Conservation (phyloP, 2,329 filamentous ascomycete species). For the Neofusicoccum sp. region DNA sequence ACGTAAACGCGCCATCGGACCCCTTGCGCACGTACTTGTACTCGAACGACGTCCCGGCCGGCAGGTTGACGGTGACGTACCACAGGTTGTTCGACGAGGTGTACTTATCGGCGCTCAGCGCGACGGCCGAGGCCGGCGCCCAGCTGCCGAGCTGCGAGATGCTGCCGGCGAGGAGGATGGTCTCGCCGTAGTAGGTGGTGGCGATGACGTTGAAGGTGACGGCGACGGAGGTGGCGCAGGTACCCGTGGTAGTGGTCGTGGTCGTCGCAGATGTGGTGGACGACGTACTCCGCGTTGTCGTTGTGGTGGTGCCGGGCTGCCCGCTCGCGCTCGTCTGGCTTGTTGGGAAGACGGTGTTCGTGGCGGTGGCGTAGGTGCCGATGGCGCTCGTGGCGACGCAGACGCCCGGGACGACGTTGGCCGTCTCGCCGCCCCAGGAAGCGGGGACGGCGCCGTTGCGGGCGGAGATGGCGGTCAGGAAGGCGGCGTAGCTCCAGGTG, state of each 20-base stretch:
- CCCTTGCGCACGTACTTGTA: conserved; percentile 53
- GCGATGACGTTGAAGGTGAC: conserved; percentile 53
- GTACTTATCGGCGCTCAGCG: conserved; percentile 47
- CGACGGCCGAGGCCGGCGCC: conserved; percentile 43
- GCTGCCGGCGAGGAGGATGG: conserved; percentile 50
- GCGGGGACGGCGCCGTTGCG: conserved; percentile 16
- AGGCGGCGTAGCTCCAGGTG: conserved; percentile 51
- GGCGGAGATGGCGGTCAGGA: conserved; percentile 30
- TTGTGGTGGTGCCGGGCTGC: conserved; percentile 38
- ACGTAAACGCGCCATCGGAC: conserved; percentile 49
- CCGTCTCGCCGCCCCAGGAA: conserved; percentile 10
- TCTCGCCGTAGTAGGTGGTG: conserved; percentile 52
- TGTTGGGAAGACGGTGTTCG: conserved; percentile 41
- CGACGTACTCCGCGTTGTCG: conserved; percentile 25
- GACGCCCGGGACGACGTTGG: background rate
- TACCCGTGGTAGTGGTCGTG: conserved; percentile 28
- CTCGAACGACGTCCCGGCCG: conserved; percentile 45
- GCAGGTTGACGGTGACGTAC: conserved; percentile 45
- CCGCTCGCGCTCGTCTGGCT: conserved; percentile 39
- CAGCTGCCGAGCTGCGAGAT: conserved; percentile 48
- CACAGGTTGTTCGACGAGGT: conserved; percentile 49
- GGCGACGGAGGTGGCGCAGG: conserved; percentile 35
- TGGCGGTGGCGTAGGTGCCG: conserved; percentile 47
- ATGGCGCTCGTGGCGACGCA: conserved; percentile 40
- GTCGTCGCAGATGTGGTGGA: conserved; percentile 24